A percentile compares a stretch with the other conserved stretches of the same genome.
These are phyloP conservation scores for Coprinopsis cinerea DNA, from an alignment of 768 basidiomycete genomes.

Conservation along the genomic window DNA sequence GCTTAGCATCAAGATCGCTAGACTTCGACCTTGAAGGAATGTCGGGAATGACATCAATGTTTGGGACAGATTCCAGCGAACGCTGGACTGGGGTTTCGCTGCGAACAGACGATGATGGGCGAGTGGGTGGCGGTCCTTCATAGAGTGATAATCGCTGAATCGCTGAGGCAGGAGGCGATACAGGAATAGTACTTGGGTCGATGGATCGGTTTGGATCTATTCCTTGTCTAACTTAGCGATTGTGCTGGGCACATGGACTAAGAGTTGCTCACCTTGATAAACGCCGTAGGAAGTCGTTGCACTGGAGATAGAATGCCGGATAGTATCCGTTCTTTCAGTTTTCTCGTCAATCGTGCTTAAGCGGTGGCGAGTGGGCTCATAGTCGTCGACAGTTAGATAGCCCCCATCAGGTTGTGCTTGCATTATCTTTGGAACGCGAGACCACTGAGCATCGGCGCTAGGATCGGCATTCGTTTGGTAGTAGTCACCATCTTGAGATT, in stretches of 20 bases:
- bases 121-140: slow-evolving; percentile 51
- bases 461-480: slow-evolving; percentile 19
- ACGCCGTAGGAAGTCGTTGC: slow-evolving; percentile 60
- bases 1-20: slow-evolving; percentile 19
- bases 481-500: slow-evolving; percentile 9
- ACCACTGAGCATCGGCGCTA: slow-evolving; percentile 27
- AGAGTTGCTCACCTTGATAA: slow-evolving; percentile 43
- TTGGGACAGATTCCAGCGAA: slow-evolving; percentile 39
- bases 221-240: background rate
- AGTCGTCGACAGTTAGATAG: slow-evolving; percentile 21
- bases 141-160: slow-evolving; percentile 52
- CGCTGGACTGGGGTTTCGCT: slow-evolving; percentile 22
- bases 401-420: slow-evolving; percentile 44
- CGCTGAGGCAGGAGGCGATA: slow-evolving; percentile 64
- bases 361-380: slow-evolving; percentile 21
- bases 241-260: background rate
- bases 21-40: slow-evolving; percentile 48
- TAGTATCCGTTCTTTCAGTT: slow-evolving; percentile 54
- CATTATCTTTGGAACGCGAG: slow-evolving; percentile 55
- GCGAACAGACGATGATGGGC: slow-evolving; percentile 26
- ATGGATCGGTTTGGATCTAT: slow-evolving; percentile 7
- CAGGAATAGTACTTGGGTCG: slow-evolving; percentile 16
- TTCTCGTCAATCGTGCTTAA: slow-evolving; percentile 65
- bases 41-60: slow-evolving; percentile 46
- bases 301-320: slow-evolving; percentile 24